These are phyloP conservation scores for Trametes elegans DNA, from an alignment of 768 basidiomycete species.

Conservation along the genomic window DNA sequence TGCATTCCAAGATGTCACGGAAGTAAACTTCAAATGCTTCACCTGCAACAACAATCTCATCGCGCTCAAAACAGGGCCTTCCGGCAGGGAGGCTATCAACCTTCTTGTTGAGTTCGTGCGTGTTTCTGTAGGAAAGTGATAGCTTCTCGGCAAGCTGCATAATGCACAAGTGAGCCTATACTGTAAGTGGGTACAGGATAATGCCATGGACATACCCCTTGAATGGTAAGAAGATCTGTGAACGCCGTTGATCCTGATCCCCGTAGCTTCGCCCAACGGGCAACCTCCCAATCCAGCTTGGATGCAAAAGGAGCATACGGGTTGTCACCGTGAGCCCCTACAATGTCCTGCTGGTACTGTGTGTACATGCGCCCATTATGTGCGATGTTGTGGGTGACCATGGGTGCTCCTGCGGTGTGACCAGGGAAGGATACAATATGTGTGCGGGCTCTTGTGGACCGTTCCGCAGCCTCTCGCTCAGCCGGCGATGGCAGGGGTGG, in stretches of 20 bases:
- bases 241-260: constrained; percentile 38
- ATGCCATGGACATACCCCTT: constrained; percentile 33
- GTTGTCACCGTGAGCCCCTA: not conserved
- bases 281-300: constrained; percentile 40
- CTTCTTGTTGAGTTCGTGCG: constrained; percentile 33
- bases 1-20: constrained; percentile 38
- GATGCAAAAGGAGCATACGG: constrained; percentile 35
- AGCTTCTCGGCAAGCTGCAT: constrained; percentile 24
- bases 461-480: not conserved
- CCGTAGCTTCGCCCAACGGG: constrained; percentile 38
- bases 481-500: not conserved
- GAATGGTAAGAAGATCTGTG: constrained; percentile 38
- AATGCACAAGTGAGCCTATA: too few species aligned
- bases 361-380: not conserved
- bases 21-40: constrained; percentile 34
- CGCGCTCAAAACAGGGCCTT: constrained; percentile 27
- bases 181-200: not conserved
- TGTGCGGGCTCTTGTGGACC: not conserved
- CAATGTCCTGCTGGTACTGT: not conserved
- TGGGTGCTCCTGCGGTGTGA: not conserved
- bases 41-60: constrained; percentile 29
- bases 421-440: not conserved
- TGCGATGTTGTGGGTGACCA: not conserved
- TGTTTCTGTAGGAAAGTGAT: constrained; percentile 33
- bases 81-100: constrained; percentile 33